Evolutionary conservation across 495 filamentous ascomycete genomes (phyloP).

Genomic region (Staphylotrichum longicolle): DNA sequence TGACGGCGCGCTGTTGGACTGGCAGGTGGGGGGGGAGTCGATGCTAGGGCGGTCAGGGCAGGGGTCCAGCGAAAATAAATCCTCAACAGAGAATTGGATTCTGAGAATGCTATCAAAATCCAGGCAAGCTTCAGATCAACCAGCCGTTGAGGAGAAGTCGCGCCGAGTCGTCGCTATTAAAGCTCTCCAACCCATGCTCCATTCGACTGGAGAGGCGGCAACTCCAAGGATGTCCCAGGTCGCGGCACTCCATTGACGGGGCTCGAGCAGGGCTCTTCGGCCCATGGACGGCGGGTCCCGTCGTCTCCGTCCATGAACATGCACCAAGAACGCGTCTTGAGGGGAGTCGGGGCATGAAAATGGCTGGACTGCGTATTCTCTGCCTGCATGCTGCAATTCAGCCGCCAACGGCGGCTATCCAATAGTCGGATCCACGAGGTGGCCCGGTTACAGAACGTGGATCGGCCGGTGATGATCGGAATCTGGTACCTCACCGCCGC

Average conservation of each 20-base stretch:
- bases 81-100: neutral
- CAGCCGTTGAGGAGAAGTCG: neutral
- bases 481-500: neutral
- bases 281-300: neutral
- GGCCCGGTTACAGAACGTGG: neutral
- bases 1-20: neutral
- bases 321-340: no score
- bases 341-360: slow-evolving; percentile 2
- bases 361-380: neutral
- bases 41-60: neutral
- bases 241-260: neutral
- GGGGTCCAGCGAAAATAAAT: neutral
- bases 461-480: neutral
- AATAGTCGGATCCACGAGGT: neutral
- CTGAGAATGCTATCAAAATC: neutral
- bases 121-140: neutral
- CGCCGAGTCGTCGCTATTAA: neutral
- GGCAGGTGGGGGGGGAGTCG: neutral
- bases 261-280: neutral
- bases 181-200: neutral
- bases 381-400: slow-evolving; percentile 1
- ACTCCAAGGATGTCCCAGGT: slow-evolving; percentile 8
- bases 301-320: neutral
- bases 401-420: slow-evolving; percentile 1
- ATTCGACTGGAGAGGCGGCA: neutral